A percentile compares a stretch with the other conserved stretches of the same genome.
phyloP scores from a whole-genome alignment of 2,329 filamentous ascomycete species.

The Aspergillus chevalieri region DNA sequence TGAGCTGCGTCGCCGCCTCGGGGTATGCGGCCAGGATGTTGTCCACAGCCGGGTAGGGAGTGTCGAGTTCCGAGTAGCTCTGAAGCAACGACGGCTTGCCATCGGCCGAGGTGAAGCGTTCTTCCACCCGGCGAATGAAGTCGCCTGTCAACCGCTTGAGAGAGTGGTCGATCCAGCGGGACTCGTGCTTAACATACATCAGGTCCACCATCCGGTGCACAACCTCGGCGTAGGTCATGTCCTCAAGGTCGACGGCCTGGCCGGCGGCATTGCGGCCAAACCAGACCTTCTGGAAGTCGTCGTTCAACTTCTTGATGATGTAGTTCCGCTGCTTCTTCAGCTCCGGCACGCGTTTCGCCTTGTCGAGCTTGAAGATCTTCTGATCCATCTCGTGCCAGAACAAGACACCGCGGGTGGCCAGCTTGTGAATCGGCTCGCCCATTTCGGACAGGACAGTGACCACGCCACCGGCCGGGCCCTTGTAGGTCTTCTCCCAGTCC shows the following conservation, averaged over 20 bases:
- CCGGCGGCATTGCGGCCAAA: slow-evolving; percentile 80
- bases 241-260: slow-evolving; percentile 78
- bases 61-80: slow-evolving; percentile 78
- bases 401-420: slow-evolving; percentile 87
- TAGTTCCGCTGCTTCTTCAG: slow-evolving; percentile 82
- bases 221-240: slow-evolving; percentile 92
- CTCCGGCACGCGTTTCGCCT: slow-evolving; percentile 83
- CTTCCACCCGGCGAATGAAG: slow-evolving; percentile 94
- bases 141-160: slow-evolving; percentile 80
- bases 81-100: slow-evolving; percentile 78
- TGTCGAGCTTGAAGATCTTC: slow-evolving; percentile 94
- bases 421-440: slow-evolving; percentile 98
- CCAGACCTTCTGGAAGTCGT: slow-evolving; percentile 96
- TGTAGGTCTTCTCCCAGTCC: slow-evolving; percentile 91
- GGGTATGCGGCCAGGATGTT: slow-evolving; percentile 77
- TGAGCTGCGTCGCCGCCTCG: slow-evolving; percentile 80
- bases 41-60: slow-evolving; percentile 72
- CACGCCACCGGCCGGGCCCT: slow-evolving; percentile 82
- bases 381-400: slow-evolving; percentile 99
- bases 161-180: slow-evolving; percentile 84
- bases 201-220: slow-evolving; percentile 81
- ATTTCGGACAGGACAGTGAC: slow-evolving; percentile 98
- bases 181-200: slow-evolving; percentile 85
- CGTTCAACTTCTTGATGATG: slow-evolving; percentile 93
- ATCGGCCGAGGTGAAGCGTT: slow-evolving; percentile 73